Evolutionary conservation across 352 stramenopile genomes (phyloP), one percentile per base, ranked within the genome.

Genomic region (Pythium coloratum): DNA sequence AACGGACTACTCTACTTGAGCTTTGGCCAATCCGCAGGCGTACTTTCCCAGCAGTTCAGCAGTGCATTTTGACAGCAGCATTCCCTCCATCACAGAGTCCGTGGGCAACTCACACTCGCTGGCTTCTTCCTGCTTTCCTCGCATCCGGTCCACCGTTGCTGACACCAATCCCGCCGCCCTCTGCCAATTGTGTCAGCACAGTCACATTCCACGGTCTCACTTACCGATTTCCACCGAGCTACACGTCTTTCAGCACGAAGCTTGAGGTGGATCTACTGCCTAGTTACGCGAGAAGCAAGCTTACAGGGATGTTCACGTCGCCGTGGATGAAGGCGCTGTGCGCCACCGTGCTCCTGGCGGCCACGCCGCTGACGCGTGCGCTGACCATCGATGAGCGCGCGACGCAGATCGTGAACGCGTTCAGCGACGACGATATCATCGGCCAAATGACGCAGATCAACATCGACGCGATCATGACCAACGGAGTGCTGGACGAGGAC

Each of bases 371-470:
- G 71, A 57, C 61, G 59, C 24, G 71, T 67, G 50, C 38, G 77
- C 30, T 54, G 6, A 54, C 47, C 3, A 54, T 54, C 47, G 47
- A 54, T 54, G 47, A 54, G 47, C 47, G 47, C 26, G 47, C 47
- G 47, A 54, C 82, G 94, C 24, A 72, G 32, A 91, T 93, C 59
- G 72, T 91, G 42, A 34, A 49, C 47, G 64, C 54, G 46, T 69
- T 76, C 61, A 64, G 62, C 55, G 70, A 85, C 20, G 80, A 90
- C 30, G 80, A 85, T 12, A 82, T 90, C 50, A 70, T 95, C 36
- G 85, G 83, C 4, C 88, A 96, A 70, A 93, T 96, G 86, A 84
- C 81, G n/a, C 88, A 96, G 71, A 81, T 96, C 67, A 89, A 93
- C 64, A 85, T 96, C 51, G 76, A 75, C 38, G 57, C 77, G 30